phyloP scores from a whole-genome alignment of 2,329 filamentous ascomycete species.

The Colletotrichum falcatum region DNA sequence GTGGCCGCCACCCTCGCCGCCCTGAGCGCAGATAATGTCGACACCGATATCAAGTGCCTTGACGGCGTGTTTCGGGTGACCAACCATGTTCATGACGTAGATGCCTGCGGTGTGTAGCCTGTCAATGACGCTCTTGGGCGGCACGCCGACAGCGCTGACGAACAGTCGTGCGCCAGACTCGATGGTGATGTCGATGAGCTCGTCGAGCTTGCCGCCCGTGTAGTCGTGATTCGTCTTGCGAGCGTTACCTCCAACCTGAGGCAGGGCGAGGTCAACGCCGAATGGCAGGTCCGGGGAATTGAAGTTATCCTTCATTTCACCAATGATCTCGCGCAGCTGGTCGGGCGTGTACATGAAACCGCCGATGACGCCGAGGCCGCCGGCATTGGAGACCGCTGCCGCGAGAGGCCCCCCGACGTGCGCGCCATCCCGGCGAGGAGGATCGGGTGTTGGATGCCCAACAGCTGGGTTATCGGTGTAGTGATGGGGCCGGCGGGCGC shows the following conservation, averaged over 20 bases:
- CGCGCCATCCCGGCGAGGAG: slow-evolving; percentile 95
- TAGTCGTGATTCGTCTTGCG: slow-evolving; percentile 97
- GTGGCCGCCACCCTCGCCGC: slow-evolving; percentile 93
- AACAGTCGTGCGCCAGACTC: slow-evolving; percentile 87
- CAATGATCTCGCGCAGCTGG: slow-evolving; percentile 83
- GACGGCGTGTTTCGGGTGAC: slow-evolving; percentile 88
- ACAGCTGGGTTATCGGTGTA: slow-evolving; percentile 82
- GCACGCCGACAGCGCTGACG: slow-evolving; percentile 89
- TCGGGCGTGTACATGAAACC: slow-evolving; percentile 78
- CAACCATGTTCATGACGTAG: slow-evolving; percentile 97
- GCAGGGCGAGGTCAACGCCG: slow-evolving; percentile 90
- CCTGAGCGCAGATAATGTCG: slow-evolving; percentile 92
- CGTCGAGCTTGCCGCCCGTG: slow-evolving; percentile 87
- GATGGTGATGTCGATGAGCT: slow-evolving; percentile 88
- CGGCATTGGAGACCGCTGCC: slow-evolving; percentile 89
- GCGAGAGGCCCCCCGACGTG: slow-evolving; percentile 83
- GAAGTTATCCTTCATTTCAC: slow-evolving; percentile 85
- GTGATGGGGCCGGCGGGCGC: slow-evolving; percentile 67
- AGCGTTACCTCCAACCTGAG: slow-evolving; percentile 85
- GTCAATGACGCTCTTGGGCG: slow-evolving; percentile 78
- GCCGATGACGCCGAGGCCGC: slow-evolving; percentile 83
- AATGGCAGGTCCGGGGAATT: slow-evolving; percentile 78
- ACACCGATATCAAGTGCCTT: slow-evolving; percentile 90
- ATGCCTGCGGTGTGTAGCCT: slow-evolving; percentile 83
- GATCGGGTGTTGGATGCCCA: slow-evolving; percentile 89